Percentiles rank a stretch among this genome's conserved stretches.
Evolutionary conservation across 805 yeast species (phyloP).

Genomic region (Barnettozyma botsteinii): DNA sequence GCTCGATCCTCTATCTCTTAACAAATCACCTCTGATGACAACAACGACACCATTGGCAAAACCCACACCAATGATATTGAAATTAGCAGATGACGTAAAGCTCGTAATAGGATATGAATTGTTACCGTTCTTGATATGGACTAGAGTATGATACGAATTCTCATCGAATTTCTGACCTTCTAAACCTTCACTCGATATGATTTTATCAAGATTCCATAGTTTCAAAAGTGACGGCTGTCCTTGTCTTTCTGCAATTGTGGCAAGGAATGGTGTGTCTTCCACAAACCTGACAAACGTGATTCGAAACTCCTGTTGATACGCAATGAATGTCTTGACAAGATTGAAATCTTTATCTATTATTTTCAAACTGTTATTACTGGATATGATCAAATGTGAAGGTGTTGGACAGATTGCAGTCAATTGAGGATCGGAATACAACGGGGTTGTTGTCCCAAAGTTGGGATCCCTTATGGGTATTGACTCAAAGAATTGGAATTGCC

Average conservation of each 20-base stretch:
- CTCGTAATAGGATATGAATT: slow-evolving; percentile 78
- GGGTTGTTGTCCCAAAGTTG: slow-evolving; percentile 48
- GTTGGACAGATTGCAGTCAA: slow-evolving; percentile 60
- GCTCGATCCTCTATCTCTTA: slow-evolving; percentile 85
- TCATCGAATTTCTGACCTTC: slow-evolving; percentile 27
- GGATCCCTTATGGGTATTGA: slow-evolving; percentile 84
- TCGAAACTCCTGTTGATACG: slow-evolving; percentile 60
- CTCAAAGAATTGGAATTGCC: slow-evolving; percentile 85
- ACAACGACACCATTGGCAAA: slow-evolving; percentile 81
- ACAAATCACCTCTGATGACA: slow-evolving; percentile 78
- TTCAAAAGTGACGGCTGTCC: slow-evolving; percentile 65
- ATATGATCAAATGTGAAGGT: slow-evolving; percentile 50
- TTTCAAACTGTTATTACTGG: slow-evolving; percentile 52
- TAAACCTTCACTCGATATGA: slow-evolving; percentile 26
- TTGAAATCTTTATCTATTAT: slow-evolving; percentile 48
- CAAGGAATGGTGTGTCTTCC: slow-evolving; percentile 44
- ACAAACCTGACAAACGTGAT: slow-evolving; percentile 53
- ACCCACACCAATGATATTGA: slow-evolving; percentile 68
- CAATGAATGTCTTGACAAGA: slow-evolving; percentile 46
- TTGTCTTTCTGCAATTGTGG: slow-evolving; percentile 69
- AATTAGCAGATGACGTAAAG: slow-evolving; percentile 46
- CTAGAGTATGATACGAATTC: slow-evolving; percentile 51
- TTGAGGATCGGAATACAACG: slow-evolving; percentile 75
- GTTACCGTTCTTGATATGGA: slow-evolving; percentile 60
- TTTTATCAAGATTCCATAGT: slow-evolving; percentile 64